These are phyloP conservation scores for Podila minutissima DNA, from an alignment of 192 early-diverging fungal species.

Conservation along the genomic window DNA sequence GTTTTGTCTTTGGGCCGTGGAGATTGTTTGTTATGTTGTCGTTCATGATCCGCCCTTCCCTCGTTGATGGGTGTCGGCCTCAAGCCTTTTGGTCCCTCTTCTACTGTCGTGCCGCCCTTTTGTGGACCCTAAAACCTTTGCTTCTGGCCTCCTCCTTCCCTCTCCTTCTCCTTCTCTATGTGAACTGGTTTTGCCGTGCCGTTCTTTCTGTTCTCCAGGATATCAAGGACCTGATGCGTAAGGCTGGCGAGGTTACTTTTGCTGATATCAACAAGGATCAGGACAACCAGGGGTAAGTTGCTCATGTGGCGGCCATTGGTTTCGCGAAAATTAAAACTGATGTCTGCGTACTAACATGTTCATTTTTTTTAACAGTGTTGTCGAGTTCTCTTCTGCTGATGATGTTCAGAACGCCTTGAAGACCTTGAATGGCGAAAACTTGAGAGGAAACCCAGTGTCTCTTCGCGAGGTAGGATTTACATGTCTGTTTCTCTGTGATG, in stretches of 20 bases:
- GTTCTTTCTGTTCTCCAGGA: constrained; percentile 71
- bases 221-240: constrained; percentile 95
- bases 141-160: constrained; percentile 51
- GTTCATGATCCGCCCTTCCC: constrained; percentile 5
- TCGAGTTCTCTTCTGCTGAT: constrained; percentile 84
- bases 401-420: constrained; percentile 89
- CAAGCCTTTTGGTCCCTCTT: constrained; percentile 14
- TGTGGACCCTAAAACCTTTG: constrained; percentile 46
- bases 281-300: constrained; percentile 81
- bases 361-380: constrained; percentile 65
- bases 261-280: constrained; percentile 88
- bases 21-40: not conserved
- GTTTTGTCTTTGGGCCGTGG: constrained; percentile 12
- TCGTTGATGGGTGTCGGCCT: constrained; percentile 17
- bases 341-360: not conserved
- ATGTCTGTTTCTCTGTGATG: not conserved
- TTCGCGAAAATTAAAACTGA: not conserved
- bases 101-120: constrained; percentile 46
- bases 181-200: constrained; percentile 20
- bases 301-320: not conserved
- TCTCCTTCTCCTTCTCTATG: constrained; percentile 45
- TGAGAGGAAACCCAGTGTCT: constrained; percentile 72
- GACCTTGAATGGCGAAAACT: constrained; percentile 81
- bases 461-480: constrained; percentile 69
- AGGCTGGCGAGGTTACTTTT: constrained; percentile 94